Conservation (phyloP, 805 yeast species). For the Sugiyamaella lignohabitans region DNA sequence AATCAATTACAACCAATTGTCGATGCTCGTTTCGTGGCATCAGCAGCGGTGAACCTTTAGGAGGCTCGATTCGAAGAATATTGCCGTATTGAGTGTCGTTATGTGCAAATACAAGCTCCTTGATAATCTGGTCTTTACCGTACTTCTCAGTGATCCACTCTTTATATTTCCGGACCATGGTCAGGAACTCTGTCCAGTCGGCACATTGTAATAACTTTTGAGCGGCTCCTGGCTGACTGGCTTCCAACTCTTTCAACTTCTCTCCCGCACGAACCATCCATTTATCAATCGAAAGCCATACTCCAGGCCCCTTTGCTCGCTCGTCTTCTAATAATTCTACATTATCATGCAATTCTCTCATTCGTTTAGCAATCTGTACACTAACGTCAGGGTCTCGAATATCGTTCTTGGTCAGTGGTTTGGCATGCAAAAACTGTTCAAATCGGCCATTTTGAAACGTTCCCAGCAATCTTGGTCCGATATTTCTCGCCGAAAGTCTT, state of each 20-base stretch:
- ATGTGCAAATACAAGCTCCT: constrained; percentile 74
- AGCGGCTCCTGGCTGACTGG: constrained; percentile 29
- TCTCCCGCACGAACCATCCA: constrained; percentile 55
- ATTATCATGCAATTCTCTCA: constrained; percentile 88
- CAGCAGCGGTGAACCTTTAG: constrained; percentile 45
- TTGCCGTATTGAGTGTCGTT: constrained; percentile 98
- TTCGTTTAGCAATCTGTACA: constrained; percentile 86
- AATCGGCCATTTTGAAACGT: constrained; percentile 89
- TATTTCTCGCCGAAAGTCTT: constrained; percentile 65
- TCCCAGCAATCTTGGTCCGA: constrained; percentile 86
- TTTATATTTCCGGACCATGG: constrained; percentile 46
- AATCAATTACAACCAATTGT: constrained; percentile 87
- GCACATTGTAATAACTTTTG: constrained; percentile 24
- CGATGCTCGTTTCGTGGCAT: constrained; percentile 50
- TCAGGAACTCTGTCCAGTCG: constrained; percentile 46
- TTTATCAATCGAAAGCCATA: constrained; percentile 62
- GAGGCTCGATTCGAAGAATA: constrained; percentile 53
- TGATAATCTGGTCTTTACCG: constrained; percentile 37
- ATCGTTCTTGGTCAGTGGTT: constrained; percentile 65
- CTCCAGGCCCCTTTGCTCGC: constrained; percentile 51
- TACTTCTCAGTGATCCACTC: constrained; percentile 55
- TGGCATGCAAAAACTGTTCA: constrained; percentile 85
- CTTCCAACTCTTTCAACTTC: constrained; percentile 39
- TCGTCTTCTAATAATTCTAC: constrained; percentile 59
- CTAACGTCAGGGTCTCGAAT: constrained; percentile 70